A percentile compares a stretch with the other conserved stretches of the same genome.
Evolutionary conservation across 1,139 yeast genomes (phyloP).

Genomic region (Pichia norvegensis): DNA sequence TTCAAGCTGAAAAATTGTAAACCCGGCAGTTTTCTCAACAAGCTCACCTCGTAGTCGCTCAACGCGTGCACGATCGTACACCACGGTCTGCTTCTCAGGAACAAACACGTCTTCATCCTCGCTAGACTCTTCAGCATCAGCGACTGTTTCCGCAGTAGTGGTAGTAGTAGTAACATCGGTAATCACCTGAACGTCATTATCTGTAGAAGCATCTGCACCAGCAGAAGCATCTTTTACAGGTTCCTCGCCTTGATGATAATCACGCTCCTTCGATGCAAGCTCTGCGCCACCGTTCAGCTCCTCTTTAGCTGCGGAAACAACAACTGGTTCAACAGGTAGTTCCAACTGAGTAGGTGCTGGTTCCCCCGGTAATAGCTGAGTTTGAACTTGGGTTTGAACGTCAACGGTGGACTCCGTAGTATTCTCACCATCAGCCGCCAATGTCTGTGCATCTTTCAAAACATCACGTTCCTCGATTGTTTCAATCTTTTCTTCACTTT

Average conservation of each 20-base stretch:
- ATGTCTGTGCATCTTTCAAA: neutral
- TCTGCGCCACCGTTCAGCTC: conserved; percentile 14
- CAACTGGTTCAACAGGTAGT: conserved; percentile 25
- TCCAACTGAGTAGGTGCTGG: conserved; percentile 5
- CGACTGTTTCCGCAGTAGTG: neutral
- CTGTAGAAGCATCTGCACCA: neutral
- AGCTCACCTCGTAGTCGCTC: conserved; percentile 28
- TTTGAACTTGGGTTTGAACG: conserved; percentile 17
- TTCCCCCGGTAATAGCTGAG: conserved; percentile 12
- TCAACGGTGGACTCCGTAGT: neutral
- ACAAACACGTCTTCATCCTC: conserved; percentile 7
- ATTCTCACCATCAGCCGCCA: conserved; percentile 2
- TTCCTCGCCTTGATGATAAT: neutral
- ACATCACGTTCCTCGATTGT: neutral
- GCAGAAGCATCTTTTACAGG: neutral
- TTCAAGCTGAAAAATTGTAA: conserved; percentile 67
- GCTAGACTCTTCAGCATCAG: conserved; percentile 20
- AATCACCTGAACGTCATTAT: neutral
- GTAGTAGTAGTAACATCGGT: no score
- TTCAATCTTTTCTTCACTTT: neutral
- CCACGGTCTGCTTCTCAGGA: conserved; percentile 22
- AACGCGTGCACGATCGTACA: conserved; percentile 30
- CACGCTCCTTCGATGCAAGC: neutral
- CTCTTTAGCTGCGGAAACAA: conserved; percentile 14
- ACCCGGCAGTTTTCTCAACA: conserved; percentile 37